Base-by-base conservation (phyloP, 2,329 filamentous ascomycete genomes). In the Aureobasidium sp. region DNA sequence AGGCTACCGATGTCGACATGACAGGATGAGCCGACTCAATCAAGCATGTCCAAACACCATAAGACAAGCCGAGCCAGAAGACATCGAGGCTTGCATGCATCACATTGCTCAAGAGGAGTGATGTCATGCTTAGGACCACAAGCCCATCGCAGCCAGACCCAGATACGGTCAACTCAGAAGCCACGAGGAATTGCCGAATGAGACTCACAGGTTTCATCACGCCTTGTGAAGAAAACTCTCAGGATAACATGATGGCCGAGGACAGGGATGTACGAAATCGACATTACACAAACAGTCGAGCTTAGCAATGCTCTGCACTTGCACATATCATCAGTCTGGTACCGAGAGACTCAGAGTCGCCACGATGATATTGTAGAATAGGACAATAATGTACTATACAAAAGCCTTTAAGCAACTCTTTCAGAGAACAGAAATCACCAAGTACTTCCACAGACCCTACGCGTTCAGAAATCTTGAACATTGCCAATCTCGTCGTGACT, bases 1-100 rank as follows among this genome's bases (percentile, higher is more conserved):
- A 65, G 55, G 45, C 50, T n/a, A 64, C 67, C 30, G 63, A 65
- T 42, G 64, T 67, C 25, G 58, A 59, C 1, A 72, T 72, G 70
- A 70, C 69, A 27, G 69, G 69, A 32, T 71, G 68, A 71, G 49
- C 5, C 29, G 13, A 11, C 14, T 3, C 3, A 16, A 13, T 14
- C 21, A n/a, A 1, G 9, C 34, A 37, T 10, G 9, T 10, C 5
- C 2, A 39, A 9, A 51, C 5, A 48, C 25, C 16, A 39, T 36
- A 50, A 36, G 34, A 21, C 8, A 59, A 2, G 6, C 16, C n/a
- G 37, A 32, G 37, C 36, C 27, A 8, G 34, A 8, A 13, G 30
- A 34, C 6, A 16, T 14, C 5, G 5, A 50, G n/a, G 5, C 9
- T 50, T 50, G 47, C 29, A 3, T 45, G 42, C 42, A 5, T 13